phyloP scores from a whole-genome alignment of 345 rosid species.

The Firmiana major region DNA sequence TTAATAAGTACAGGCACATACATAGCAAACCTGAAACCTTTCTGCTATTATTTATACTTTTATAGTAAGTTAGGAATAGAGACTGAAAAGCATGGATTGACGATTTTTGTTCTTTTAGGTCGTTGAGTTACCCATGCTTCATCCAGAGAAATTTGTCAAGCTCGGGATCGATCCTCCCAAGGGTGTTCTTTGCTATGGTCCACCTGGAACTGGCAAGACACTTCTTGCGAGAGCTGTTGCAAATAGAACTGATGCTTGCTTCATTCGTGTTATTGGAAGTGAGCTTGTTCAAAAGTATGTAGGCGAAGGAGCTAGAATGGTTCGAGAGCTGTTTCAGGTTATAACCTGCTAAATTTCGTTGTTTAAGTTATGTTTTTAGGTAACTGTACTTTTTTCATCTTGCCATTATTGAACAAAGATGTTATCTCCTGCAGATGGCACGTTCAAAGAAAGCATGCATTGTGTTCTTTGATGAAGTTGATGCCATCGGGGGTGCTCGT shows the following conservation, averaged over 20 bases:
- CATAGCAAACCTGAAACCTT: background rate
- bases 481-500: constrained; percentile 85
- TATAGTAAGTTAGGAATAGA: background rate
- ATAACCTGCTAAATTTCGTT: constrained; percentile 2
- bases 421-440: constrained; percentile 55
- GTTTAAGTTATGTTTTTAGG: background rate
- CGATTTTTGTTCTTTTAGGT: constrained; percentile 45
- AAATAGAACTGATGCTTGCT: constrained; percentile 97
- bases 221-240: constrained; percentile 98
- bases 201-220: constrained; percentile 98
- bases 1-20: background rate
- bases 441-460: constrained; percentile 85
- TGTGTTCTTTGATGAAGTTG: constrained; percentile 82
- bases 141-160: constrained; percentile 97
- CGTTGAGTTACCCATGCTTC: constrained; percentile 99
- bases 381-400: background rate
- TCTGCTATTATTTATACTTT: background rate
- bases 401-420: background rate
- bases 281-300: constrained; percentile 98
- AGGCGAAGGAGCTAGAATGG: constrained; percentile 99
- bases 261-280: constrained; percentile 96
- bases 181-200: constrained; percentile 98
- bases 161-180: constrained; percentile 99
- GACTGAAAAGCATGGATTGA: background rate
- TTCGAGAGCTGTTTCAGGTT: constrained; percentile 96